A percentile compares a stretch with the other conserved stretches of the same genome.
Evolutionary conservation across 1,139 yeast genomes (phyloP).

Genomic region (Pichia kudriavzevii): DNA sequence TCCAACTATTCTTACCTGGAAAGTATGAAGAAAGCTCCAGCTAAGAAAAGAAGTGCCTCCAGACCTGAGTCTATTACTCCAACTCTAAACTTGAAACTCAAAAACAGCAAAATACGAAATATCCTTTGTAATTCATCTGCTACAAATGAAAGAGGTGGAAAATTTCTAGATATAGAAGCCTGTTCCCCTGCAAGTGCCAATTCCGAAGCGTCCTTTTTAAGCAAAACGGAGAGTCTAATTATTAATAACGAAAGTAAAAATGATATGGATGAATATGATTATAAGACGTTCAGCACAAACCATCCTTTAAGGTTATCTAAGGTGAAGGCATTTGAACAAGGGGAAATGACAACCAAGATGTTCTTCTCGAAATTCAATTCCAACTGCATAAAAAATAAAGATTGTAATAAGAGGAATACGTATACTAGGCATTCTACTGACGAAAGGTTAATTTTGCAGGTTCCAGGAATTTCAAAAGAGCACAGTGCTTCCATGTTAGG

Average conservation of each 20-base stretch:
- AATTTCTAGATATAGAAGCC: background rate
- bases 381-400: background rate
- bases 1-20: conserved; percentile 9
- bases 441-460: conserved; percentile 18
- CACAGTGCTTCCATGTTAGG: conserved; percentile 16
- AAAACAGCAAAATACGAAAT: conserved; percentile 3
- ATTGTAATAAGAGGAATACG: conserved; percentile 3
- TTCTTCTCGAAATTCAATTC: conserved; percentile 22
- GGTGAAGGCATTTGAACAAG: conserved; percentile 32
- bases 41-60: background rate
- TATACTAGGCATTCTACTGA: background rate
- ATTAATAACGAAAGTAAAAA: conserved; percentile 6
- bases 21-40: conserved; percentile 11
- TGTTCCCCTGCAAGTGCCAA: conserved; percentile 9
- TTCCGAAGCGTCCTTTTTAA: conserved; percentile 8
- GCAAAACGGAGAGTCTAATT: conserved; percentile 10
- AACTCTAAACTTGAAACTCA: conserved; percentile 1
- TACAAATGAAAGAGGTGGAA: background rate
- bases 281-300: conserved; percentile 29
- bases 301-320: conserved; percentile 33
- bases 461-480: conserved; percentile 22
- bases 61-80: conserved; percentile 6
- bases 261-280: conserved; percentile 26
- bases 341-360: conserved; percentile 29
- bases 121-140: background rate